Evolutionary conservation across 352 stramenopile genomes (phyloP).

Genomic region (Globisporangium spinosum): DNA sequence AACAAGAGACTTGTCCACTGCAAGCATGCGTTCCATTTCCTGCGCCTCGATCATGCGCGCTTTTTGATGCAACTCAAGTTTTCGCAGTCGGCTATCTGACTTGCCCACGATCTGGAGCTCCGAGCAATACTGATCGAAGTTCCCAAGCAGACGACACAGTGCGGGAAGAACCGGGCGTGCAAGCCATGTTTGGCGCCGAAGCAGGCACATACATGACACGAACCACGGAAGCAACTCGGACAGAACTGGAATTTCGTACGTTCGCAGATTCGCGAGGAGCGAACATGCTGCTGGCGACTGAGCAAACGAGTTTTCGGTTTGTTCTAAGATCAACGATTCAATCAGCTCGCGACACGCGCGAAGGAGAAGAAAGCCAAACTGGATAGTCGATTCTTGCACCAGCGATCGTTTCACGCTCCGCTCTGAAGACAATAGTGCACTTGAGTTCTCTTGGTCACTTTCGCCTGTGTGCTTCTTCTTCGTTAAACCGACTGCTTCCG

Average conservation of each 20-base stretch:
- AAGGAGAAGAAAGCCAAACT: slow-evolving; percentile 64
- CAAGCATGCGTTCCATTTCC: slow-evolving; percentile 54
- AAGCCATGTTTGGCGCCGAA: slow-evolving; percentile 79
- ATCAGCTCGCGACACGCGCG: slow-evolving; percentile 54
- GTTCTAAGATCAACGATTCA: slow-evolving; percentile 38
- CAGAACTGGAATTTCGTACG: slow-evolving; percentile 47
- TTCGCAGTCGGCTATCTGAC: slow-evolving; percentile 56
- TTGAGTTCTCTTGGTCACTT: background rate
- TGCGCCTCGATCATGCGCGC: slow-evolving; percentile 60
- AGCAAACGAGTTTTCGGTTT: slow-evolving; percentile 50
- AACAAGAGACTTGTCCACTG: slow-evolving; percentile 41
- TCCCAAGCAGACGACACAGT: slow-evolving; percentile 57
- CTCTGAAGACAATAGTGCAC: background rate
- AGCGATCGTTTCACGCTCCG: slow-evolving; percentile 30
- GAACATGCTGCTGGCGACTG: slow-evolving; percentile 22
- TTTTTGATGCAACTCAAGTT: slow-evolving; percentile 59
- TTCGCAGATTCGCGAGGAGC: slow-evolving; percentile 33
- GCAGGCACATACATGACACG: slow-evolving; percentile 70
- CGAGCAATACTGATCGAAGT: slow-evolving; percentile 72
- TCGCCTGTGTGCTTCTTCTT: slow-evolving; percentile 29
- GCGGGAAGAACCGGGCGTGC: slow-evolving; percentile 63
- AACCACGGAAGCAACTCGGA: slow-evolving; percentile 75
- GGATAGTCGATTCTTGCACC: slow-evolving; percentile 65
- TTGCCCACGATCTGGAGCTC: slow-evolving; percentile 58
- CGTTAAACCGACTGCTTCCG: slow-evolving; percentile 67